Conservation (phyloP, 768 basidiomycete species). For the Suillus fuscotomentosus region DNA sequence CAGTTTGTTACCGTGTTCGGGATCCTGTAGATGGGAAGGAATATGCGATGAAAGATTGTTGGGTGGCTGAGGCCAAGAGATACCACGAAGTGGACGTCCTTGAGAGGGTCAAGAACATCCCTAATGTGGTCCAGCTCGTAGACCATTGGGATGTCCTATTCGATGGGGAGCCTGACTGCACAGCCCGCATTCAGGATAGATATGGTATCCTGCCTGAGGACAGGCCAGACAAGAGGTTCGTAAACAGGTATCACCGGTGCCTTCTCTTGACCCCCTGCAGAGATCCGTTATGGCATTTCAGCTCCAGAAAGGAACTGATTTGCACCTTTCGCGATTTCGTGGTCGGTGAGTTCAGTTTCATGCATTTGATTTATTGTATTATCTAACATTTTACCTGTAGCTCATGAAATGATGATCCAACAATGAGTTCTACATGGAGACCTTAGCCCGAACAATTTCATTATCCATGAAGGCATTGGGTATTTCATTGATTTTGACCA, state of each 20-base stretch:
- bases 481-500: neutral
- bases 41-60: neutral
- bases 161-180: too few species aligned
- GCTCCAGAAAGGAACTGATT: constrained; percentile 3
- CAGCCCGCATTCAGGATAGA: too few species aligned
- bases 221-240: neutral
- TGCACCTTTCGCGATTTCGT: constrained; percentile 6
- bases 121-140: too few species aligned
- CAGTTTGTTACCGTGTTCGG: neutral
- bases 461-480: neutral
- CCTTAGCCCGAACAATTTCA: neutral
- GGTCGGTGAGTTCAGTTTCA: neutral
- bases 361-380: neutral
- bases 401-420: neutral
- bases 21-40: neutral
- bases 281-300: neutral
- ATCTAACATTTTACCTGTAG: neutral
- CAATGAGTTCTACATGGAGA: neutral
- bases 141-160: too few species aligned
- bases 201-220: neutral
- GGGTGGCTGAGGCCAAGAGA: neutral
- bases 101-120: too few species aligned
- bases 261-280: neutral
- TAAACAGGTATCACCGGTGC: neutral
- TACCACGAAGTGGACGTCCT: too few species aligned